Base-by-base conservation (phyloP, 371 early-diverging fungal species). In the Mucor saturninus region DNA sequence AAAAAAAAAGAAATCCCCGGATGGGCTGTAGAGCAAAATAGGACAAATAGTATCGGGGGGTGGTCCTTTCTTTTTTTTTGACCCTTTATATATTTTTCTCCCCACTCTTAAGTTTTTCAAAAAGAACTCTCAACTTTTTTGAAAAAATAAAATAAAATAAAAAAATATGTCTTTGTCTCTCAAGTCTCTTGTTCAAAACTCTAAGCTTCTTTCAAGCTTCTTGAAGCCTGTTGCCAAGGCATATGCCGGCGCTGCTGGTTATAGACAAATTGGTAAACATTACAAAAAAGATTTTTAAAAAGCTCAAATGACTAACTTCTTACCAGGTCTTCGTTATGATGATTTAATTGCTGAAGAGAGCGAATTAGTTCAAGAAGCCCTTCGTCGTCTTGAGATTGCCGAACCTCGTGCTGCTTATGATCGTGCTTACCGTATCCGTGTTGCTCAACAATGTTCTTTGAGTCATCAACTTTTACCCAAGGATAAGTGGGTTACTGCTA, bases 321-420 rank as follows among this genome's bases (percentile, higher is more conserved):
- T 3, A 13, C 29, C 63, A 93, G 98, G 98, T 71, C 85, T 97
- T 56, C 83, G 87, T 49, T 93, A 91, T 70, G 98, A 98, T 83
- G 98, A 98, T 76, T 75, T 97, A 61, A 78, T 96, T 76, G 85
- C 88, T 52, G 95, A 95, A 61, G 97, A 98, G 75, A 89, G 81
- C 55, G 88, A 86, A 26, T 72, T 93, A 42, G 91, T 93, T 48
- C 83, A 89, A 72, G 93, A 94, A 77, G 98, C 98, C 32, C 75
- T 98, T 56, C 83, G 89, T 65, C 91, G 98, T 49, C 84, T 98
- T 32, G 86, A 91, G 35, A 88, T 85, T 42, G 73, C 77, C 42
- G 72, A 77, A 15, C 83, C 83, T 37, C 74, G 87, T 35, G 94
- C 89, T 64, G 77, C 77, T 32, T 85, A 87, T 69, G 90, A 83